Base-by-base conservation (phyloP, 768 basidiomycete genomes). In the Hydnomerulius pinastri region DNA sequence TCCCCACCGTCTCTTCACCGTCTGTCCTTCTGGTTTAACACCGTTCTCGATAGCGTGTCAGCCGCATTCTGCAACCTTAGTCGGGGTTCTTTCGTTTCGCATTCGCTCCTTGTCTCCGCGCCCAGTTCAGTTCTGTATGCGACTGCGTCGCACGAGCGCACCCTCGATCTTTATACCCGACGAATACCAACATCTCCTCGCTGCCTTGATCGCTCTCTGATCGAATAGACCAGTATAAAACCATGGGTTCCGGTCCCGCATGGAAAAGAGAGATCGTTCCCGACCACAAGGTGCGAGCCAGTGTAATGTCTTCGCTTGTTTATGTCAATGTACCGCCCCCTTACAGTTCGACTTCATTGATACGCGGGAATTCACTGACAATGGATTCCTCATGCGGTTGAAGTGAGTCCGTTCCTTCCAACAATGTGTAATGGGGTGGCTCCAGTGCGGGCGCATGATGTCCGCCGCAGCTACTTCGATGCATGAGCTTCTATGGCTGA, bases 181-280 rank as follows among this genome's bases (percentile, higher is more conserved):
- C 55, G 59, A 57, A 59, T 51, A 48, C 35, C 55, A 43, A 54
- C 55, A 30, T 50, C 62, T 59, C 53, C 58, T 59, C 57, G 57
- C 61, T 54, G 48, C 66, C 52, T 46, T 51, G 49, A 55, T 46
- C 58, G 28, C 54, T 55, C 55, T 38, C 53, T 51, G 48, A 59
- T 41, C 24, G 30, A 50, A 41, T 27, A 43, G 39, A 56, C 32
- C 28, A 43, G 37, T 41, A 6, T 28, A 30, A 9, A 42, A 64
- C 52, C 42, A 68, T 68, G 67, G 44, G 53, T 48, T 81, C 85
- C 59, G 90, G 85, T 62, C 77, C 87, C 36, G 84, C 90, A 59
- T 97, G 95, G 97, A 98, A 98, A 77, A 81, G 94, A 65, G 97
- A 98, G 78, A 82, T 90, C 61, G 94, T 98, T 38, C 92, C 90